A percentile compares a stretch with the other conserved stretches of the same genome.
Conservation (phyloP, 805 yeast genomes). For the Pichia occidentalis region DNA sequence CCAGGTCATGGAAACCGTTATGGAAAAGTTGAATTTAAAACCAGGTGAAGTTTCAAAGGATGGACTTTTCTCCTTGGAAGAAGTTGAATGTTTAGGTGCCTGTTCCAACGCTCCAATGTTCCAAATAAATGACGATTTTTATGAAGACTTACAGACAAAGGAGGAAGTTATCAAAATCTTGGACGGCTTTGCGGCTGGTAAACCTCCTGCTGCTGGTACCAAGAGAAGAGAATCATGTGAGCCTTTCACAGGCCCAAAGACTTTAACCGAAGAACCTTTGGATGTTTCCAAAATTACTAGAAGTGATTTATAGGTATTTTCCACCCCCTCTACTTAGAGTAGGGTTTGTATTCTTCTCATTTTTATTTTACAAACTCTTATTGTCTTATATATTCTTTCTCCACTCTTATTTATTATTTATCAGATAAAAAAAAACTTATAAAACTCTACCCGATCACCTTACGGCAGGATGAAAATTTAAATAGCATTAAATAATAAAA, state of each 20-base stretch:
- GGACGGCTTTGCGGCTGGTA: slow-evolving; percentile 58
- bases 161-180: slow-evolving; percentile 56
- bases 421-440: too few relatives aligned
- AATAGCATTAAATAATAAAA: too few relatives aligned
- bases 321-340: background rate
- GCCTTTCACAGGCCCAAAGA: slow-evolving; percentile 65
- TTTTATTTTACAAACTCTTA: too few relatives aligned
- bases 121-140: slow-evolving; percentile 75
- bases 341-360: too few relatives aligned
- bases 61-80: slow-evolving; percentile 72
- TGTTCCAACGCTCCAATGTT: slow-evolving; percentile 90
- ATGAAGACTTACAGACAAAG: slow-evolving; percentile 66
- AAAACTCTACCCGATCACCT: too few relatives aligned
- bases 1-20: slow-evolving; percentile 65
- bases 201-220: slow-evolving; percentile 56
- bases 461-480: too few relatives aligned
- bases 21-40: slow-evolving; percentile 50
- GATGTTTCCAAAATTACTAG: slow-evolving; percentile 68
- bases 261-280: slow-evolving; percentile 56
- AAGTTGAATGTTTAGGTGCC: slow-evolving; percentile 88
- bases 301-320: slow-evolving; percentile 47
- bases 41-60: slow-evolving; percentile 78
- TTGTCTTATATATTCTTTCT: too few relatives aligned
- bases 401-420: too few relatives aligned
- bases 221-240: slow-evolving; percentile 67